Percentiles rank a stretch among this genome's conserved stretches.
Conservation (phyloP, 306 rosid genomes). For the Medicago arabica region DNA sequence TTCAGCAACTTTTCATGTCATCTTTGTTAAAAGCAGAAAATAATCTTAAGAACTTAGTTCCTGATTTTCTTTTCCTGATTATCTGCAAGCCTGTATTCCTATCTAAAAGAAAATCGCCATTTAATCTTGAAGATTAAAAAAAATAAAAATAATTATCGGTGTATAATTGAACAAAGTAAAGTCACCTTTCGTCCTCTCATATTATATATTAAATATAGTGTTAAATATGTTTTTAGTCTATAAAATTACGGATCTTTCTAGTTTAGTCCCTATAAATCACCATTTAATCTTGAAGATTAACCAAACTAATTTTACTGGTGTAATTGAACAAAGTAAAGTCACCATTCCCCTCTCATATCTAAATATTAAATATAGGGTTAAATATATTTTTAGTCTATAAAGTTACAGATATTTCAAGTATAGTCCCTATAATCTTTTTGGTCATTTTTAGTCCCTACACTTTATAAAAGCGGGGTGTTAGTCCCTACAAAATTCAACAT, state of each 20-base stretch:
- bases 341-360: conserved; percentile 6
- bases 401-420: neutral
- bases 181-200: too few relatives aligned
- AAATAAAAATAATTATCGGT: too few relatives aligned
- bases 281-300: conserved; percentile 31
- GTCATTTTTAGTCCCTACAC: neutral
- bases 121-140: conserved; percentile 32
- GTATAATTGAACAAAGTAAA: too few relatives aligned
- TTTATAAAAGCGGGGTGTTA: neutral
- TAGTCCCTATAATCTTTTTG: neutral
- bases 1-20: conserved; percentile 29
- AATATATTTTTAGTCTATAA: neutral
- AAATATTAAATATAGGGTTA: conserved; percentile 10
- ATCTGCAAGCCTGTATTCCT: conserved; percentile 22
- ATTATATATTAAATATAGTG: too few relatives aligned
- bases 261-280: too few relatives aligned
- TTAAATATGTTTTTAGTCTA: too few relatives aligned
- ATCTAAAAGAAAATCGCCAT: conserved; percentile 28
- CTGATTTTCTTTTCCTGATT: conserved; percentile 17
- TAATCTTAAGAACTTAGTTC: conserved; percentile 18
- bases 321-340: conserved; percentile 17
- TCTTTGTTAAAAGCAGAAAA: conserved; percentile 30
- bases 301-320: conserved; percentile 7
- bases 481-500: neutral
- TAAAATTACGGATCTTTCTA: too few relatives aligned